Conservation (phyloP, 1,284 basidiomycete species). For the Ceratobasidium sp. region DNA sequence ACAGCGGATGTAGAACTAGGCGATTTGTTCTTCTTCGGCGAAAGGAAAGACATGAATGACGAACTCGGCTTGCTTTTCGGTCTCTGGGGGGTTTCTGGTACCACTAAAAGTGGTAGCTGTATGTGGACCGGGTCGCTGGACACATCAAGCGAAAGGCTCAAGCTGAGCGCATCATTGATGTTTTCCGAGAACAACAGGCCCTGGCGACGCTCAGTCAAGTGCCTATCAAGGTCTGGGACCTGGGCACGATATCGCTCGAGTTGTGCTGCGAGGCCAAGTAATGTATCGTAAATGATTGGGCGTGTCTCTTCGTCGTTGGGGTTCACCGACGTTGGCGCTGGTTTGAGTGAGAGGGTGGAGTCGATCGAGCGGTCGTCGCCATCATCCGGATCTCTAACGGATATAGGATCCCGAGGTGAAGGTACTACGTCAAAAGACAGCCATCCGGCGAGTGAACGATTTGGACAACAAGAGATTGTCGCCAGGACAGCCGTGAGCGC, state of each 20-base stretch:
- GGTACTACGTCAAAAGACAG: constrained; percentile 64
- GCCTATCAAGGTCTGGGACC: constrained; percentile 84
- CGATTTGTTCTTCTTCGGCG: constrained; percentile 35
- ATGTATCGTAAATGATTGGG: constrained; percentile 81
- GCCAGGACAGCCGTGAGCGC: constrained; percentile 85
- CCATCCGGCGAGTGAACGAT: constrained; percentile 90
- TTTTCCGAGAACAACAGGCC: constrained; percentile 94
- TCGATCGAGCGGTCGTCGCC: constrained; percentile 83
- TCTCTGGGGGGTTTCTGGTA: constrained; percentile 24
- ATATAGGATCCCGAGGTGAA: neutral
- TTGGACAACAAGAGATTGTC: constrained; percentile 81
- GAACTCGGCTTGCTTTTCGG: constrained; percentile 35
- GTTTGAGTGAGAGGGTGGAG: constrained; percentile 68
- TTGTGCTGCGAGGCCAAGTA: constrained; percentile 80
- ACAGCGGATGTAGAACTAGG: constrained; percentile 50
- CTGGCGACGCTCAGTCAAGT: constrained; percentile 84
- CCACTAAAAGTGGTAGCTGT: constrained; percentile 43
- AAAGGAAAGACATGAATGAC: constrained; percentile 44
- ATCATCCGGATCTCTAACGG: constrained; percentile 54
- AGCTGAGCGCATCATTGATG: constrained; percentile 85
- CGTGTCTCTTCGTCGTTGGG: constrained; percentile 71
- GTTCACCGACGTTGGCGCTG: constrained; percentile 61
- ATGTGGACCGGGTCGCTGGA: constrained; percentile 57
- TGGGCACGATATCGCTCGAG: constrained; percentile 79
- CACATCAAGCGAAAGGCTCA: constrained; percentile 68